A percentile compares a stretch with the other conserved stretches of the same genome.
phyloP scores from a whole-genome alignment of 768 basidiomycete genomes.

The Saitozyma sp. region DNA sequence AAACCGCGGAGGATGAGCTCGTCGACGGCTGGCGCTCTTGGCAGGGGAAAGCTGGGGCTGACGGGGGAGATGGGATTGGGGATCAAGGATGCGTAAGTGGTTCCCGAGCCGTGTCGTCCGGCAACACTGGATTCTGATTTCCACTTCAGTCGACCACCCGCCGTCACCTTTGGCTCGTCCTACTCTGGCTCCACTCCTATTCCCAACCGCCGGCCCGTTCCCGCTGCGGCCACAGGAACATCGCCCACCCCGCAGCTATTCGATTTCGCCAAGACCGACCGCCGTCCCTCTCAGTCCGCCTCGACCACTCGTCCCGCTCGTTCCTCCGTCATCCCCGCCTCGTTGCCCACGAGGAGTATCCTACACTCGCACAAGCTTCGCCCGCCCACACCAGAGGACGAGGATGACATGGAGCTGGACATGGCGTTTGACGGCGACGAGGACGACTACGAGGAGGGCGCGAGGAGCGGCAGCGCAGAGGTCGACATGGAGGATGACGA shows the following conservation, averaged over 20 bases:
- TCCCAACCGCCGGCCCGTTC: conserved; percentile 30
- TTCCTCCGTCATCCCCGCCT: conserved; percentile 29
- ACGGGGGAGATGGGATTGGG: conserved; percentile 23
- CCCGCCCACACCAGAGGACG: conserved; percentile 6
- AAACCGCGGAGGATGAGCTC: conserved; percentile 44
- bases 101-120: neutral
- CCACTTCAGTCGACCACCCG: conserved; percentile 17
- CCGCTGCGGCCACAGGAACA: conserved; percentile 14
- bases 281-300: conserved; percentile 23
- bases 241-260: conserved; percentile 41
- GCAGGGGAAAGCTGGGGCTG: conserved; percentile 40
- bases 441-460: conserved; percentile 38
- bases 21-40: conserved; percentile 41
- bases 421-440: conserved; percentile 47
- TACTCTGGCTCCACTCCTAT: conserved; percentile 25
- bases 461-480: conserved; percentile 36
- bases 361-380: conserved; percentile 10
- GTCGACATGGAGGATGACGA: conserved; percentile 42
- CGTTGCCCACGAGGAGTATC: conserved; percentile 22
- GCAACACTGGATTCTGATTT: neutral
- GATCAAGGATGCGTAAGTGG: conserved; percentile 32
- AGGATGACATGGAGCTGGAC: conserved; percentile 47
- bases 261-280: conserved; percentile 47
- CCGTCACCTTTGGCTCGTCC: conserved; percentile 15
- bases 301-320: conserved; percentile 3